These are phyloP conservation scores for Verticillium dahliae DNA, from an alignment of 2,329 filamentous ascomycete species.

Conservation along the genomic window DNA sequence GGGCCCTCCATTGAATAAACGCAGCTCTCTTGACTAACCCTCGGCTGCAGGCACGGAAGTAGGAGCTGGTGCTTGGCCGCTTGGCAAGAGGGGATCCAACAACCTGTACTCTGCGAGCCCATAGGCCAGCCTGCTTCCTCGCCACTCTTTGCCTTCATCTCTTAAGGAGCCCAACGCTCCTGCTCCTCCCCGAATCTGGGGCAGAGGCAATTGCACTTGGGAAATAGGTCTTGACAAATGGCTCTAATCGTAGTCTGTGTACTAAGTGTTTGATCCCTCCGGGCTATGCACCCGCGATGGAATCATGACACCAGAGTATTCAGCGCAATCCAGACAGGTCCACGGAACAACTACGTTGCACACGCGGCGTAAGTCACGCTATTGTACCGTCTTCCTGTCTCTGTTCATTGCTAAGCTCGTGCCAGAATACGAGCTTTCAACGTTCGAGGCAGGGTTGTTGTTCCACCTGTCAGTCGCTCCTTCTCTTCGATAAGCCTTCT, in stretches of 20 bases:
- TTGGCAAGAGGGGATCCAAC: neutral
- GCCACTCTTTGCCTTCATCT: neutral
- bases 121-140: neutral
- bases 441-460: neutral
- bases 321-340: neutral
- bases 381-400: too few species aligned
- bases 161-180: neutral
- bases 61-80: neutral
- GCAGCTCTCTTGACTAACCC: neutral
- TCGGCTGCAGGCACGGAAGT: neutral
- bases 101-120: neutral
- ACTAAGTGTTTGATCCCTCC: neutral
- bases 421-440: neutral
- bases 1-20: neutral
- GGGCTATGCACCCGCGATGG: neutral
- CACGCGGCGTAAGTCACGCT: neutral
- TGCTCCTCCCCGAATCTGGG: neutral
- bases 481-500: neutral
- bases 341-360: neutral
- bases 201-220: neutral
- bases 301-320: neutral
- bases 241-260: neutral
- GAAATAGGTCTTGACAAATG: neutral
- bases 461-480: neutral
- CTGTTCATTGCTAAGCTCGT: neutral